Evolutionary conservation across 2,329 filamentous ascomycete species (phyloP).

Genomic region (Verticillium longisporum): DNA sequence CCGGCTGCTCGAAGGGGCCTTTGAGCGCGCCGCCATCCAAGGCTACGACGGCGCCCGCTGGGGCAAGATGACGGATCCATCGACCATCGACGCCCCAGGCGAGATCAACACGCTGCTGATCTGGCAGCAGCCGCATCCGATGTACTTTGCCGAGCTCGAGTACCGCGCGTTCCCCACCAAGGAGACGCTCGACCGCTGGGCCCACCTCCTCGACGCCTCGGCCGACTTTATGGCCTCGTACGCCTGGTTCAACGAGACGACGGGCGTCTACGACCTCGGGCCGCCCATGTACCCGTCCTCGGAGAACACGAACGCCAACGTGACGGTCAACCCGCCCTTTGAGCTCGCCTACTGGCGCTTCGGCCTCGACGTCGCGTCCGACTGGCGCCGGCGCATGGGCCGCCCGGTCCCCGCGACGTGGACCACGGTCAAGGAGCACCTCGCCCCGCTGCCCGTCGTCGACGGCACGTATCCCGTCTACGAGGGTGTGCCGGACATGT

Average conservation of each 20-base stretch:
- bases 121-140: slow-evolving; percentile 56
- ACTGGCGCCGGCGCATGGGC: slow-evolving; percentile 43
- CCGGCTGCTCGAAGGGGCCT: slow-evolving; percentile 33
- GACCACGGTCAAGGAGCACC: slow-evolving; percentile 39
- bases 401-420: slow-evolving; percentile 36
- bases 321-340: slow-evolving; percentile 51
- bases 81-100: slow-evolving; percentile 47
- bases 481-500: slow-evolving; percentile 37
- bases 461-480: slow-evolving; percentile 47
- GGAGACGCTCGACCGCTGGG: slow-evolving; percentile 43
- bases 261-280: slow-evolving; percentile 41
- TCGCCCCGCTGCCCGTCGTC: slow-evolving; percentile 44
- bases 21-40: slow-evolving; percentile 27
- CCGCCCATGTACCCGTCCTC: slow-evolving; percentile 38
- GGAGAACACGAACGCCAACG: slow-evolving; percentile 52
- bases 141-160: slow-evolving; percentile 53
- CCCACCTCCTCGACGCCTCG: slow-evolving; percentile 38
- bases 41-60: slow-evolving; percentile 35
- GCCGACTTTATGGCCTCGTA: slow-evolving; percentile 56
- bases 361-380: slow-evolving; percentile 44
- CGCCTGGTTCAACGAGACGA: slow-evolving; percentile 46
- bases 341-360: slow-evolving; percentile 57
- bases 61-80: slow-evolving; percentile 36
- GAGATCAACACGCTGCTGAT: slow-evolving; percentile 55
- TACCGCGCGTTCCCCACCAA: slow-evolving; percentile 37